phyloP scores from a whole-genome alignment of 352 stramenopile species.

The Globisporangium cylindrosporum region DNA sequence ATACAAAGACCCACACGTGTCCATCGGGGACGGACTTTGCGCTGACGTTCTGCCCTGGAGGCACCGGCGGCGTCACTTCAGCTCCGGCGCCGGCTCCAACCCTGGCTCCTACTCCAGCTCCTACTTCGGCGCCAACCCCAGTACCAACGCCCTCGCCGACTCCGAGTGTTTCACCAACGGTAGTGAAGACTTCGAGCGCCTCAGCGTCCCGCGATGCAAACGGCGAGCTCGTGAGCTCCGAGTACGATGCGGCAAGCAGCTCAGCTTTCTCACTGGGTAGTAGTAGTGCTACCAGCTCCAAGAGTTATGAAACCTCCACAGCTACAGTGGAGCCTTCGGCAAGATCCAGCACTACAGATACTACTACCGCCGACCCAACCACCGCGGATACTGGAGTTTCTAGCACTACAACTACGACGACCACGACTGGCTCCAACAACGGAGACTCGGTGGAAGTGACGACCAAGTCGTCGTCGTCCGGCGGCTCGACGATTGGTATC shows the following conservation, averaged over 20 bases:
- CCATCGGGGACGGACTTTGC: slow-evolving; percentile 46
- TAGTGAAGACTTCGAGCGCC: slow-evolving; percentile 20
- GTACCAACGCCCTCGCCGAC: slow-evolving; percentile 19
- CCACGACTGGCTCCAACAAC: slow-evolving; percentile 15
- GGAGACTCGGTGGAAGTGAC: slow-evolving; percentile 33
- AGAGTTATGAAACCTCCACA: slow-evolving; percentile 11
- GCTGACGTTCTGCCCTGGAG: slow-evolving; percentile 68
- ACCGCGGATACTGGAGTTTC: neutral
- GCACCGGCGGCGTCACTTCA: slow-evolving; percentile 25
- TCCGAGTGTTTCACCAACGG: slow-evolving; percentile 20
- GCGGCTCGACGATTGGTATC: slow-evolving; percentile 14
- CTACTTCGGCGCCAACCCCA: slow-evolving; percentile 22
- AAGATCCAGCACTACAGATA: slow-evolving; percentile 8
- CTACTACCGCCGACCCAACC: slow-evolving; percentile 1
- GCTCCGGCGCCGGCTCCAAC: slow-evolving; percentile 19
- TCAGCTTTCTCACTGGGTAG: neutral
- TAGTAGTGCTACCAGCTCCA: slow-evolving; percentile 10
- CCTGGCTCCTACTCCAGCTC: slow-evolving; percentile 18
- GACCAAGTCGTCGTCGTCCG: slow-evolving; percentile 38
- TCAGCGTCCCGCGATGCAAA: slow-evolving; percentile 6
- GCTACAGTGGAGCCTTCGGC: slow-evolving; percentile 19
- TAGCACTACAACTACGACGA: slow-evolving; percentile 10
- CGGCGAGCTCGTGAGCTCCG: slow-evolving; percentile 2
- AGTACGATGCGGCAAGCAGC: neutral
- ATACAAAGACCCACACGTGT: slow-evolving; percentile 63